These are phyloP conservation scores for Fagopyrum tataricum DNA, from an alignment of 148 eudicot genomes.

Conservation along the genomic window DNA sequence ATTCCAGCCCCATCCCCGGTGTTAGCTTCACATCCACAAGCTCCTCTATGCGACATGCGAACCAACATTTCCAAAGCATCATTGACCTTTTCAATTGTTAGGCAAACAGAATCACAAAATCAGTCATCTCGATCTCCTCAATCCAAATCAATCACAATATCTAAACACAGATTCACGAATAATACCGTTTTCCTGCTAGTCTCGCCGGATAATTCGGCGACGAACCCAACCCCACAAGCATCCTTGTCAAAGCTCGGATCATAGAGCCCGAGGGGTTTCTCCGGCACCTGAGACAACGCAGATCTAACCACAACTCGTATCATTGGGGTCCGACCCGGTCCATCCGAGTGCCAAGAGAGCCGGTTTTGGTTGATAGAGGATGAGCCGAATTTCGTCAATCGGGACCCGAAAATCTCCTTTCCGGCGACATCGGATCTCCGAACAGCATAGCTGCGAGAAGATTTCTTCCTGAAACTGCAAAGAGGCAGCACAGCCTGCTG, in stretches of 20 bases:
- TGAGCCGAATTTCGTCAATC: constrained; percentile 24
- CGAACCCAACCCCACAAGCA: constrained; percentile 96
- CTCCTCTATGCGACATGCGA: constrained; percentile 97
- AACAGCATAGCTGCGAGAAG: constrained; percentile 31
- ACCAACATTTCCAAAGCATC: constrained; percentile 98
- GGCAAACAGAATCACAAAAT: neutral
- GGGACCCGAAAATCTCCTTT: constrained; percentile 23
- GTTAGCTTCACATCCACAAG: constrained; percentile 96
- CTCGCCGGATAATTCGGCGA: constrained; percentile 84
- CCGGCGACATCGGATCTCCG: constrained; percentile 23
- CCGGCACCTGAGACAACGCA: constrained; percentile 78
- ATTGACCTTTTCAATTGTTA: constrained; percentile 41
- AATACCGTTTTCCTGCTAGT: constrained; percentile 81
- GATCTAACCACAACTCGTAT: constrained; percentile 48
- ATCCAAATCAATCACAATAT: constrained; percentile 1
- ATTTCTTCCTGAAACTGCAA: constrained; percentile 34
- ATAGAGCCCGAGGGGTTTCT: constrained; percentile 81
- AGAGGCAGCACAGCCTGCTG: constrained; percentile 26
- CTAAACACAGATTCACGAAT: neutral
- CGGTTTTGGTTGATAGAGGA: constrained; percentile 15
- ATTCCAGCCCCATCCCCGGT: constrained; percentile 99
- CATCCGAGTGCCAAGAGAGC: constrained; percentile 41
- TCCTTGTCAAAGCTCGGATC: constrained; percentile 82
- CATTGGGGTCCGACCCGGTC: constrained; percentile 48
- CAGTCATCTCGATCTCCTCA: neutral